phyloP scores from a whole-genome alignment of 2,329 filamentous ascomycete genomes.

The Diaporthe capsici region DNA sequence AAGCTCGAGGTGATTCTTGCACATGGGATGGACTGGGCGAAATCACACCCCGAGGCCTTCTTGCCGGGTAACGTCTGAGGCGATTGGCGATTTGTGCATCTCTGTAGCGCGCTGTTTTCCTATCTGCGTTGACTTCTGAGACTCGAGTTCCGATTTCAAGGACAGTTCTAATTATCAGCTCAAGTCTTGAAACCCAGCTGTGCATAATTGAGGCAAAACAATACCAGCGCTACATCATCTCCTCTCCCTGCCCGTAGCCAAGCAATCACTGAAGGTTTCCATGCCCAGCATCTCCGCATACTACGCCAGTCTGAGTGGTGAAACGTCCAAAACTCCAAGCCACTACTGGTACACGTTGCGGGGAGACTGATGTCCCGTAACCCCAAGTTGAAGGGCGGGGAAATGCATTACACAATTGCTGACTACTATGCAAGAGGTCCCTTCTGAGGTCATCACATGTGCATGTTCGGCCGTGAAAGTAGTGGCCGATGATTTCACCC shows the following conservation, averaged over 20 bases:
- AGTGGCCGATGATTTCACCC: conserved; percentile 12
- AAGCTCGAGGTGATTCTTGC: conserved; percentile 65
- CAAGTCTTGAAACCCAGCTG: no score
- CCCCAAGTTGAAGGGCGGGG: conserved; percentile 9
- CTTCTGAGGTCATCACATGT: conserved; percentile 23
- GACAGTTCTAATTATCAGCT: no score
- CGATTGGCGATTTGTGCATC: not conserved
- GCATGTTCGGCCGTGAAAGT: conserved; percentile 35
- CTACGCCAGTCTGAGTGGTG: not conserved
- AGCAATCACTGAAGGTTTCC: no score
- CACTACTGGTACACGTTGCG: not conserved
- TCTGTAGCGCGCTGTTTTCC: not conserved
- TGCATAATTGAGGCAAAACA: not conserved
- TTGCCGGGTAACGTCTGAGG: conserved; percentile 25
- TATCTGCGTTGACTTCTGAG: not conserved
- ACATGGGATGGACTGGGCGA: conserved; percentile 64
- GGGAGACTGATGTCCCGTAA: conserved; percentile 26
- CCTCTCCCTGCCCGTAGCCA: not conserved
- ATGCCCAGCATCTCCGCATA: conserved; percentile 4
- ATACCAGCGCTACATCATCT: not conserved
- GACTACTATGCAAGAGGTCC: not conserved
- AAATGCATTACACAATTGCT: conserved; percentile 11
- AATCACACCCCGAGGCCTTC: conserved; percentile 42
- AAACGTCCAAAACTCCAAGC: conserved; percentile 10
- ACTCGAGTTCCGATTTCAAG: not conserved